Evolutionary conservation across 768 basidiomycete genomes (phyloP).

Genomic region (Lyophyllum atratum): DNA sequence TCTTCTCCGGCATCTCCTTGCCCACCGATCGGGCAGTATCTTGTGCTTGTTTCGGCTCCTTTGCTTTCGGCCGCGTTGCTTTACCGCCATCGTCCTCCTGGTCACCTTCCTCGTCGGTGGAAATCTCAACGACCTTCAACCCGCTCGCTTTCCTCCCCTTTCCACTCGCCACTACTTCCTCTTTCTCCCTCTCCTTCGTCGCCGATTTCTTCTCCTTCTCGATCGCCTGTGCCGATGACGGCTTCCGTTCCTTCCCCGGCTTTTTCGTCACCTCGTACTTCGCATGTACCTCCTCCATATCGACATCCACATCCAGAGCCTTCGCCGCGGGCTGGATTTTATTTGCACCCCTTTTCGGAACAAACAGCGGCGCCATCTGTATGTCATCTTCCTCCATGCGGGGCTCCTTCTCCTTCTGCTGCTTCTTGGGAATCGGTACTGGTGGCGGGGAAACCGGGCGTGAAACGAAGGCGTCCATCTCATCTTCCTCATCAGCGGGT

Average conservation of each 20-base stretch:
- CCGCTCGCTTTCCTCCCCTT: constrained; percentile 16
- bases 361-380: constrained; percentile 9
- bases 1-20: background rate
- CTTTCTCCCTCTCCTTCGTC: constrained; percentile 11
- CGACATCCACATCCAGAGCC: constrained; percentile 1
- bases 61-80: constrained; percentile 3
- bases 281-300: constrained; percentile 1
- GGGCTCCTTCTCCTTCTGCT: background rate
- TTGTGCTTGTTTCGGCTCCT: background rate
- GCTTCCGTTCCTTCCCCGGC: background rate
- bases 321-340: constrained; percentile 2
- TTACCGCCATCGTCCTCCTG: constrained; percentile 18
- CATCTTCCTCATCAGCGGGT: background rate
- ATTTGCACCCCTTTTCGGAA: constrained; percentile 11
- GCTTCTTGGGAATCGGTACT: background rate
- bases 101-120: constrained; percentile 39
- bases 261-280: background rate
- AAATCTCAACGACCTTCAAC: constrained; percentile 42
- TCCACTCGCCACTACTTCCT: background rate
- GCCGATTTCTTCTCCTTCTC: constrained; percentile 3
- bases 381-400: constrained; percentile 3
- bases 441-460: background rate
- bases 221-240: background rate
- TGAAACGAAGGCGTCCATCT: background rate
- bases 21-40: background rate